Percentiles rank a stretch among this genome's conserved stretches.
Evolutionary conservation across 2,329 filamentous ascomycete species (phyloP).

Genomic region (Corinectria fuckeliana): DNA sequence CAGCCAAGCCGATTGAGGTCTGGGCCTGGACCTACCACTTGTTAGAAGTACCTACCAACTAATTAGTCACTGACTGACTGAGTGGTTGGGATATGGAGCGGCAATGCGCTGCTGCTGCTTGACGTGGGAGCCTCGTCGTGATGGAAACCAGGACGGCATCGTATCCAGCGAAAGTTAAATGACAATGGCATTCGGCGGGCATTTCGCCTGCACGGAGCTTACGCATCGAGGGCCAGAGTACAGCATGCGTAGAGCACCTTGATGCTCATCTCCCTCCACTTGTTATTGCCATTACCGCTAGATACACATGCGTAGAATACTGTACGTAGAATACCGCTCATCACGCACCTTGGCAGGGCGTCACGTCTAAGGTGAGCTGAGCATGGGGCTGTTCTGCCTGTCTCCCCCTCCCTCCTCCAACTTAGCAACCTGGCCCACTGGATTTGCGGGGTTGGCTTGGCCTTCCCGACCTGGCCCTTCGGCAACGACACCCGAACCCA

Average conservation of each 20-base stretch:
- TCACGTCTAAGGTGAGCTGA: not conserved
- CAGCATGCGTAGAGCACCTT: too few relatives aligned
- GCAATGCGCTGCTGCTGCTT: not conserved
- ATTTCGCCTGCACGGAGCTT: not conserved
- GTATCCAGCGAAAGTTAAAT: too few relatives aligned
- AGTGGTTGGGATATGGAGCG: not conserved
- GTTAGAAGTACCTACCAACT: not conserved
- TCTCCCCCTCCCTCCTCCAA: not conserved
- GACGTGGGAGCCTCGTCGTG: not conserved
- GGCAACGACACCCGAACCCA: not conserved
- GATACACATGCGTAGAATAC: too few relatives aligned
- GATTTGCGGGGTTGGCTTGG: slow-evolving; percentile 2
- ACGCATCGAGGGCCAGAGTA: not conserved
- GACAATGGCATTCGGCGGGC: too few relatives aligned
- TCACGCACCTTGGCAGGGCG: not conserved
- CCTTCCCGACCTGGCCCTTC: slow-evolving; percentile 1
- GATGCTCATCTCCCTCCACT: too few relatives aligned
- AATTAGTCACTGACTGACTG: not conserved
- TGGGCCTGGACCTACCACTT: not conserved
- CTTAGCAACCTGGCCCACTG: not conserved
- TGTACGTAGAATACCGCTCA: not conserved
- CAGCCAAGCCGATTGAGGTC: not conserved
- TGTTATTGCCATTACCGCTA: too few relatives aligned
- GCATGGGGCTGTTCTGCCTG: not conserved
- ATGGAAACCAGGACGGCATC: not conserved